A percentile compares a stretch with the other conserved stretches of the same genome.
Conservation (phyloP, 208 protist species). For the Leishmania tarentolae region DNA sequence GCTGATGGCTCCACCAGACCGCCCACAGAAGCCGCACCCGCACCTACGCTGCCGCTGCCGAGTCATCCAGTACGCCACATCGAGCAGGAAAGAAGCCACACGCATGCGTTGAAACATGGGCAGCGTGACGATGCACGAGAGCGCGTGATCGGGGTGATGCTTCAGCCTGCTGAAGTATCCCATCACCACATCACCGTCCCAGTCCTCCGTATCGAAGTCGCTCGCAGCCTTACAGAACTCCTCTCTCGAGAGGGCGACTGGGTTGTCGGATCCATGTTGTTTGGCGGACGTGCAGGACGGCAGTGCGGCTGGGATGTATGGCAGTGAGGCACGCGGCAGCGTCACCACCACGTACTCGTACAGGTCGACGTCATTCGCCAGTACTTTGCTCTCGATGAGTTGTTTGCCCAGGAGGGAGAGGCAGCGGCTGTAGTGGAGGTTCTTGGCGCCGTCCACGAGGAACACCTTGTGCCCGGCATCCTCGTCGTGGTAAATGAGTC, state of each 20-base stretch:
- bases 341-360: slow-evolving; percentile 81
- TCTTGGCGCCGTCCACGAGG: slow-evolving; percentile 63
- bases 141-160: slow-evolving; percentile 58
- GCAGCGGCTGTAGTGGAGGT: slow-evolving; percentile 69
- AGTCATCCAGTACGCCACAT: slow-evolving; percentile 64
- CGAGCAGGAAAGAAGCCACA: slow-evolving; percentile 58
- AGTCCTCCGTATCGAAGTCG: slow-evolving; percentile 50
- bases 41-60: slow-evolving; percentile 53
- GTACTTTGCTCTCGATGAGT: slow-evolving; percentile 76
- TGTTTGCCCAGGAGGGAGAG: slow-evolving; percentile 60
- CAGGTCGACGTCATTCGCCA: slow-evolving; percentile 73
- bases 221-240: slow-evolving; percentile 41
- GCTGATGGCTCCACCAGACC: slow-evolving; percentile 49
- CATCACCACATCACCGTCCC: slow-evolving; percentile 59
- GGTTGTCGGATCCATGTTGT: neutral
- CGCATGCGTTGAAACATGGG: slow-evolving; percentile 66
- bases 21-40: slow-evolving; percentile 56
- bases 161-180: slow-evolving; percentile 77
- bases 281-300: neutral
- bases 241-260: slow-evolving; percentile 9
- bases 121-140: slow-evolving; percentile 73
- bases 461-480: slow-evolving; percentile 40
- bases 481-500: slow-evolving; percentile 54
- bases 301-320: slow-evolving; percentile 25
- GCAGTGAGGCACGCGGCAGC: slow-evolving; percentile 43